Evolutionary conservation across 2,329 filamentous ascomycete genomes (phyloP).

Genomic region (Nemania diffusa): DNA sequence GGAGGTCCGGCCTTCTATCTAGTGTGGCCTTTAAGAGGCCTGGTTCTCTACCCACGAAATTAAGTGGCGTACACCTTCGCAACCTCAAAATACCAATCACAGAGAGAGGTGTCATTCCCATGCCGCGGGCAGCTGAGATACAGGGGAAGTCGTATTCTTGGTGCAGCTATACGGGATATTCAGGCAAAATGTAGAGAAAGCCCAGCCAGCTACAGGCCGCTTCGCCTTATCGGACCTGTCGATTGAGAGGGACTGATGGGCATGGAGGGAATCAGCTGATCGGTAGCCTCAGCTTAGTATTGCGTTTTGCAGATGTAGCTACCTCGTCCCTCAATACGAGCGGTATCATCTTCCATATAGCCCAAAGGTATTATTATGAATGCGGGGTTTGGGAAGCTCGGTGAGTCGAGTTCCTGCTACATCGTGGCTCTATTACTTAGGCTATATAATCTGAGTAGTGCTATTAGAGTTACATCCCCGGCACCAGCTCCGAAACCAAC

Average conservation of each 20-base stretch:
- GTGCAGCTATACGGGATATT: slow-evolving; percentile 28
- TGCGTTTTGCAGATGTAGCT: neutral
- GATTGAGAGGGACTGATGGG: slow-evolving; percentile 3
- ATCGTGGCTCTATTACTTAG: slow-evolving; percentile 18
- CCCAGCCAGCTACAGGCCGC: slow-evolving; percentile 19
- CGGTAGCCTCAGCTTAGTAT: neutral
- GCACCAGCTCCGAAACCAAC: slow-evolving; percentile 24
- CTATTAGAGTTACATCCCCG: slow-evolving; percentile 16
- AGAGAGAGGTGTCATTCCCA: neutral
- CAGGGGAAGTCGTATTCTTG: neutral
- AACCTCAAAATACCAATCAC: neutral
- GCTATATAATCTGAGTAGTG: slow-evolving; percentile 23
- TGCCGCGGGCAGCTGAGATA: slow-evolving; percentile 16
- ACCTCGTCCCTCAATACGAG: neutral
- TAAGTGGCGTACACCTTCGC: neutral
- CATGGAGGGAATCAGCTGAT: neutral
- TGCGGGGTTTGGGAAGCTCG: neutral
- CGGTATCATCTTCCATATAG: neutral
- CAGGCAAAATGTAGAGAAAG: slow-evolving; percentile 29
- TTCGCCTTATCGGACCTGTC: slow-evolving; percentile 28
- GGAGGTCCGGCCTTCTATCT: neutral
- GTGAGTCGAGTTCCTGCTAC: neutral
- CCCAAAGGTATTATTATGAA: neutral
- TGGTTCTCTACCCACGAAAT: neutral
- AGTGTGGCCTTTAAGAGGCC: neutral